Base-by-base conservation (phyloP, 2,329 filamentous ascomycete species). In the Thielaviopsis euricoi region DNA sequence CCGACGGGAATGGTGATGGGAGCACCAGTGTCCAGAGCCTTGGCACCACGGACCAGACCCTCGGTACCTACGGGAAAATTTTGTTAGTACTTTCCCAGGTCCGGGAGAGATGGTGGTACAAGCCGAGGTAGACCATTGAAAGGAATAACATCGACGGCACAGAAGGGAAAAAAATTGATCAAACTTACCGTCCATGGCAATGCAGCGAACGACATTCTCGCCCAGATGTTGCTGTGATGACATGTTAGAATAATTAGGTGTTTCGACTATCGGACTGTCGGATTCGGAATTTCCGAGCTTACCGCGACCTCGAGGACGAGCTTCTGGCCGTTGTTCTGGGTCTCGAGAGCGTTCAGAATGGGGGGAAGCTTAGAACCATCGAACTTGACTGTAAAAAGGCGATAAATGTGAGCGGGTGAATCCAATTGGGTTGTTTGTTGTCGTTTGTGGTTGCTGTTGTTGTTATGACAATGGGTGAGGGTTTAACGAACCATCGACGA, bases 1-100 rank as follows among this genome's bases (percentile, higher is more conserved):
- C 93, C 93, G 76, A 97, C 91, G 71, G 91, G 91, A 69, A 98
- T 90, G 76, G 82, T 89, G 80, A 98, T 98, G 72, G 93, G 93
- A 66, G 83, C 78, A 73, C 93, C 93, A 71, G 91, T 96, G 76
- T 98, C 93, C 68, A 74, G 75, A 67, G 85, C 89, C 74, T 82
- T 81, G 71, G 83, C 77, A 72, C 93, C 93, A 83, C 93, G 91
- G 73, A 91, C 87, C 68, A 98, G 89, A 93, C 93, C 93, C 82
- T 97, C 93, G 73, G 91, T 98, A 94, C 89, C 89, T 93, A 64
- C 19, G n/a, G n/a, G 65, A 23, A 64, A 52, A 40, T 51, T 53
- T 48, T 57, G 58, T 48, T 46, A 59, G 58, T 19, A 49, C 13
- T 43, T 43, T 15, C 37, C n/a, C 37, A 43, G n/a, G 37, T 43